Conservation (phyloP, 2,329 filamentous ascomycete genomes). For the Fusarium papillatum region DNA sequence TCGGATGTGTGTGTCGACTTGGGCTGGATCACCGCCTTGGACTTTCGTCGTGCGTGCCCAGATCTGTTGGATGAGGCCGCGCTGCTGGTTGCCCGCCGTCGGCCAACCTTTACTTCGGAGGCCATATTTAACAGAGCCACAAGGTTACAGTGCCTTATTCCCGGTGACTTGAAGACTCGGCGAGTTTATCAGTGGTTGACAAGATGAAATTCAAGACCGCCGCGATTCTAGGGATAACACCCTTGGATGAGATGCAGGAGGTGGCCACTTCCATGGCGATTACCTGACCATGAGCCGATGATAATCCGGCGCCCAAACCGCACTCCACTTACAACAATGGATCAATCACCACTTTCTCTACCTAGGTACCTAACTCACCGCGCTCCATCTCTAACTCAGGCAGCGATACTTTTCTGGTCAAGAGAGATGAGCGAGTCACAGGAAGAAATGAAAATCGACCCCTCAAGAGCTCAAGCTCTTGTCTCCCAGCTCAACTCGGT, state of each 20-base stretch:
- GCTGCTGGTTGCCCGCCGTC: constrained; percentile 63
- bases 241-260: not conserved
- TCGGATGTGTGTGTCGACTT: constrained; percentile 78
- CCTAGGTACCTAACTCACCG: not conserved
- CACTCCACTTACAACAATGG: constrained; percentile 43
- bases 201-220: constrained; percentile 9
- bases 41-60: constrained; percentile 56
- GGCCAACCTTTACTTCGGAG: constrained; percentile 48
- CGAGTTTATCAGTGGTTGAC: not conserved
- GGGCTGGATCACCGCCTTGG: constrained; percentile 56
- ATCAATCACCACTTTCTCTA: constrained; percentile 15
- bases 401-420: not conserved
- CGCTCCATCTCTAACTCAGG: not conserved
- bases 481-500: constrained; percentile 73
- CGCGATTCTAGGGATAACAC: constrained; percentile 15
- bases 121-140: constrained; percentile 39
- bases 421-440: constrained; percentile 57
- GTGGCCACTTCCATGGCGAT: constrained; percentile 26
- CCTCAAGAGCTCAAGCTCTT: constrained; percentile 72
- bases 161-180: not conserved
- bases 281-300: constrained; percentile 45
- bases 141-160: not conserved
- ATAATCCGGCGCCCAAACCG: constrained; percentile 47
- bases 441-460: constrained; percentile 72
- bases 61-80: constrained; percentile 55